These are phyloP conservation scores for Trametes polyzona DNA, from an alignment of 1,284 basidiomycete genomes.

Conservation along the genomic window DNA sequence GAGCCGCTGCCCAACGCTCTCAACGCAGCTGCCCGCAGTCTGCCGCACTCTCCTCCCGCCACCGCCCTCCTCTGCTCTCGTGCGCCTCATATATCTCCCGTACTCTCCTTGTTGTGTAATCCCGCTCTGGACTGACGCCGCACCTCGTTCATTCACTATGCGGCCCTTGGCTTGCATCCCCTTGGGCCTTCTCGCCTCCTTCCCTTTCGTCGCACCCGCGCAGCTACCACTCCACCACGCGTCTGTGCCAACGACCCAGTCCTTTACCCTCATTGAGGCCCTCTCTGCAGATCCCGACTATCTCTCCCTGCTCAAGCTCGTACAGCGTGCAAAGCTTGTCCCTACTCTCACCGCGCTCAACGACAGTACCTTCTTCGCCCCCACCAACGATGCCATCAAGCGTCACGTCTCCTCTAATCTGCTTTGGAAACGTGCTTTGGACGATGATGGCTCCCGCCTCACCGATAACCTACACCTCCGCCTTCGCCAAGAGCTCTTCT, in stretches of 20 bases:
- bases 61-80: background rate
- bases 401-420: conserved; percentile 46
- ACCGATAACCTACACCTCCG: conserved; percentile 85
- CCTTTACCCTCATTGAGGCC: conserved; percentile 77
- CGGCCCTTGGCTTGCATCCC: conserved; percentile 40
- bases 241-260: conserved; percentile 30
- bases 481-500: conserved; percentile 91
- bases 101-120: conserved; percentile 1
- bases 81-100: conserved; percentile 5
- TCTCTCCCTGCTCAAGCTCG: conserved; percentile 74
- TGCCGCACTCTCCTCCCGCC: conserved; percentile 8
- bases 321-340: conserved; percentile 88
- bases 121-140: background rate
- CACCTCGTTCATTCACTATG: conserved; percentile 35
- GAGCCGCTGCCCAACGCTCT: background rate
- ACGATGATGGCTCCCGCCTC: conserved; percentile 40
- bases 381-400: conserved; percentile 89
- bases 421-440: conserved; percentile 54
- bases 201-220: conserved; percentile 34
- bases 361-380: conserved; percentile 89
- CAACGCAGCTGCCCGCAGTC: conserved; percentile 12
- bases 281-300: conserved; percentile 82
- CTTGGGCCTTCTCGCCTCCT: conserved; percentile 41
- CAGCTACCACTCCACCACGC: conserved; percentile 38
- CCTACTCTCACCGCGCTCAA: conserved; percentile 90